Conservation (phyloP, 2,329 filamentous ascomycete species). For the Exophiala bonariae region DNA sequence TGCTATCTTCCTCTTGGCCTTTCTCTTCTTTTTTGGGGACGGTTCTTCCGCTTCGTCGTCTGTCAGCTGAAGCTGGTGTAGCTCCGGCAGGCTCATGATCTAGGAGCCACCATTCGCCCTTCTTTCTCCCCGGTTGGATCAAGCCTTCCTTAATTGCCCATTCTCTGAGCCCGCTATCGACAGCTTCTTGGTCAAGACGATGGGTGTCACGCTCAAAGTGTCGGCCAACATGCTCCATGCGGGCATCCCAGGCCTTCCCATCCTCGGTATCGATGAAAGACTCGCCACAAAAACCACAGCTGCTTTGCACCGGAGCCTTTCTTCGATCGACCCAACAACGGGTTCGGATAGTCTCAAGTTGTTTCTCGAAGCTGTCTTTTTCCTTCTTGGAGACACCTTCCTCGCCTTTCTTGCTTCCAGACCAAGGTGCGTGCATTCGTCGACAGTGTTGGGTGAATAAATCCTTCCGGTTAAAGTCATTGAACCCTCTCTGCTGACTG, state of each 20-base stretch:
- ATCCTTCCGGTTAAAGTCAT: conserved; percentile 88
- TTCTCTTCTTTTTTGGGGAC: conserved; percentile 7
- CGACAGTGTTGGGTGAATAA: conserved; percentile 85
- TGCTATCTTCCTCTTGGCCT: background rate
- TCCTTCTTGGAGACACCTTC: conserved; percentile 45
- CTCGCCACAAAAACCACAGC: conserved; percentile 59
- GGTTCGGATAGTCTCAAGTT: conserved; percentile 57
- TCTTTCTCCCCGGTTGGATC: conserved; percentile 15
- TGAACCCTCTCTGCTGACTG: conserved; percentile 32
- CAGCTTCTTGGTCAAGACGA: conserved; percentile 27
- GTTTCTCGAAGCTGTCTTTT: conserved; percentile 47
- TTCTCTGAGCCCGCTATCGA: conserved; percentile 42
- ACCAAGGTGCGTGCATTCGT: conserved; percentile 66
- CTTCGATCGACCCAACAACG: conserved; percentile 64
- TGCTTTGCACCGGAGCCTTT: conserved; percentile 61
- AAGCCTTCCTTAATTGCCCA: conserved; percentile 41
- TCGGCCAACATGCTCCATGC: conserved; percentile 83
- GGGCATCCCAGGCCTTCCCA: conserved; percentile 68
- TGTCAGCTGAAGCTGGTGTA: background rate
- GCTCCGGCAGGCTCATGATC: conserved; percentile 10
- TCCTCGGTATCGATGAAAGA: conserved; percentile 19
- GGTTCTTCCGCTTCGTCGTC: conserved; percentile 10
- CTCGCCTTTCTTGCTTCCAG: conserved; percentile 31
- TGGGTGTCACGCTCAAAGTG: conserved; percentile 68
- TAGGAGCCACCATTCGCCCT: conserved; percentile 19